These are phyloP conservation scores for Leishmania mexicana DNA, from an alignment of 208 protist species.

Conservation along the genomic window DNA sequence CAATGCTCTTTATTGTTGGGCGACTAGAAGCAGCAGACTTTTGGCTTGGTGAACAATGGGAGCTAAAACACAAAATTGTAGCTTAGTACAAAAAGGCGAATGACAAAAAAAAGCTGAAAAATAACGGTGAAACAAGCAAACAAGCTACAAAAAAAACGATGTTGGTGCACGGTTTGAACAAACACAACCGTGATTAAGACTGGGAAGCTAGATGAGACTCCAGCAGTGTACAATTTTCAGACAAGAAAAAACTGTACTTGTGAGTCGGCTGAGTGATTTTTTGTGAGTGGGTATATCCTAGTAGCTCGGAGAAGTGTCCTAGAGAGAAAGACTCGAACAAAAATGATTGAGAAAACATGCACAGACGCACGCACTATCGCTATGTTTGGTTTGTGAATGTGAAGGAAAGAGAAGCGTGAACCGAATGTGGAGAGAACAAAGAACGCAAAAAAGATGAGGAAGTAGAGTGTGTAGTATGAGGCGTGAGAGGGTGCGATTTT, in stretches of 20 bases:
- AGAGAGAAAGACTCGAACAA: background rate
- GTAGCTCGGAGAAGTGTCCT: background rate
- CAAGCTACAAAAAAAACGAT: conserved; percentile 1
- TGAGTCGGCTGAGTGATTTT: background rate
- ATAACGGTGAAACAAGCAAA: background rate
- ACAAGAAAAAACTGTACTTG: background rate
- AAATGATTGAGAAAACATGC: background rate
- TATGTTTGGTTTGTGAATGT: background rate
- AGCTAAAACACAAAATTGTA: conserved; percentile 1
- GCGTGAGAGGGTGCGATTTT: background rate
- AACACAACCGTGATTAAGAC: background rate
- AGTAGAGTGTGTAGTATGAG: background rate
- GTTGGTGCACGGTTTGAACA: background rate
- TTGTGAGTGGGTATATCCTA: background rate
- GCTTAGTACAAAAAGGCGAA: background rate
- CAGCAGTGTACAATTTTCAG: background rate
- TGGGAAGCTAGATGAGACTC: background rate
- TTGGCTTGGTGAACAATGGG: background rate
- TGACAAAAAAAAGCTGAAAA: conserved; percentile 1
- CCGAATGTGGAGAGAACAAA: background rate
- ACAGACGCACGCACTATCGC: background rate
- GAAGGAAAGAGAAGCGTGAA: background rate
- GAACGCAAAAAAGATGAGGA: background rate
- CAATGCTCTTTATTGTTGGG: background rate
- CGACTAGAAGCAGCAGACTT: background rate